These are phyloP conservation scores for Aspergillus diversus DNA, from an alignment of 495 filamentous ascomycete species.

Conservation along the genomic window DNA sequence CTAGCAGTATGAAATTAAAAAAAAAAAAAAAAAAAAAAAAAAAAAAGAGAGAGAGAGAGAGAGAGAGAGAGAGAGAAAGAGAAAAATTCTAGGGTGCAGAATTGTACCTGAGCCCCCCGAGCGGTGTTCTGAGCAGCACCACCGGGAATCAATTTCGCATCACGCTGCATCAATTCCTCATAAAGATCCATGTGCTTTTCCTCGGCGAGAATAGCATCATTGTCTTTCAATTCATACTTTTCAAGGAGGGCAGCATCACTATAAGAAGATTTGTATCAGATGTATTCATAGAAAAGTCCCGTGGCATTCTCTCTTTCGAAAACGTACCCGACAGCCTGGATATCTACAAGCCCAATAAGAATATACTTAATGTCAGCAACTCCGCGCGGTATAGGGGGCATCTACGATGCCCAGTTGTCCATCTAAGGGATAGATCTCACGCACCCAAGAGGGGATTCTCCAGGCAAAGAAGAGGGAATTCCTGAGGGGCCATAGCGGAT, in stretches of 20 bases:
- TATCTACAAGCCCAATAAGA: slow-evolving; percentile 62
- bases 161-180: slow-evolving; percentile 84
- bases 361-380: slow-evolving; percentile 15
- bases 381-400: slow-evolving; percentile 1
- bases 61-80: too few relatives aligned
- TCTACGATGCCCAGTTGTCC: background rate
- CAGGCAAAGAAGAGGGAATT: slow-evolving; percentile 84
- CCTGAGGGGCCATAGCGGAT: slow-evolving; percentile 65
- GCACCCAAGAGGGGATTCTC: slow-evolving; percentile 95
- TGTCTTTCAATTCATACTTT: slow-evolving; percentile 90
- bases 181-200: slow-evolving; percentile 86
- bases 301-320: background rate
- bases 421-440: slow-evolving; percentile 33
- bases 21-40: too few relatives aligned
- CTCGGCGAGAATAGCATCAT: slow-evolving; percentile 97
- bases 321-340: slow-evolving; percentile 79
- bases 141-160: slow-evolving; percentile 93
- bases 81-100: background rate
- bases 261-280: slow-evolving; percentile 9
- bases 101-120: slow-evolving; percentile 79
- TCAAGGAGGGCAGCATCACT: slow-evolving; percentile 75
- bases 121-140: slow-evolving; percentile 98
- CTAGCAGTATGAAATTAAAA: background rate
- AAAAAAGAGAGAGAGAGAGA: too few relatives aligned
- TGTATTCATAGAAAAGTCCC: background rate